A percentile compares a stretch with the other conserved stretches of the same genome.
phyloP scores from a whole-genome alignment of 805 yeast species.

The Saccharomycopsis javanensis region DNA sequence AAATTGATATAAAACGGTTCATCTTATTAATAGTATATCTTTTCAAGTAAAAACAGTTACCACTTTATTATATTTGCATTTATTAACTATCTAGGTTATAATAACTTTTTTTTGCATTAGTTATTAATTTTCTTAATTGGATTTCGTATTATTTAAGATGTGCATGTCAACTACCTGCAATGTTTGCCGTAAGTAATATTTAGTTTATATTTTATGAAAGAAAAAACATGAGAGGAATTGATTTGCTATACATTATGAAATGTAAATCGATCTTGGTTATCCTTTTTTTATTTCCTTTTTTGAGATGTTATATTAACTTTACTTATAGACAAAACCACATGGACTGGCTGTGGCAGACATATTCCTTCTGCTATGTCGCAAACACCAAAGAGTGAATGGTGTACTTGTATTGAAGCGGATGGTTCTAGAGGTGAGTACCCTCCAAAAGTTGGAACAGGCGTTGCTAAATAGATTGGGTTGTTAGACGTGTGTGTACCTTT shows the following conservation, averaged over 20 bases:
- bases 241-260: background rate
- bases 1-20: no score
- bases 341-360: slow-evolving; percentile 25
- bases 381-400: slow-evolving; percentile 22
- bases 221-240: no score
- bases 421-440: slow-evolving; percentile 11
- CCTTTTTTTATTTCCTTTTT: background rate
- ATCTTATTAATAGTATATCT: no score
- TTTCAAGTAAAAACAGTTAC: background rate
- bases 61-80: no score
- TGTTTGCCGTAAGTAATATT: slow-evolving; percentile 6
- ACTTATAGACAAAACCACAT: slow-evolving; percentile 21
- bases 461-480: background rate
- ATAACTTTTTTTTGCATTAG: background rate
- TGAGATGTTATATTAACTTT: background rate
- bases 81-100: background rate
- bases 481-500: background rate
- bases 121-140: background rate
- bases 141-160: background rate
- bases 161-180: slow-evolving; percentile 12
- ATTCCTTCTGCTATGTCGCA: slow-evolving; percentile 23
- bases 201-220: no score
- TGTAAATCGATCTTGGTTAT: background rate
- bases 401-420: slow-evolving; percentile 18
- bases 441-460: slow-evolving; percentile 10